Evolutionary conservation across 306 rosid species (phyloP).

Genomic region (Casuarina glauca): DNA sequence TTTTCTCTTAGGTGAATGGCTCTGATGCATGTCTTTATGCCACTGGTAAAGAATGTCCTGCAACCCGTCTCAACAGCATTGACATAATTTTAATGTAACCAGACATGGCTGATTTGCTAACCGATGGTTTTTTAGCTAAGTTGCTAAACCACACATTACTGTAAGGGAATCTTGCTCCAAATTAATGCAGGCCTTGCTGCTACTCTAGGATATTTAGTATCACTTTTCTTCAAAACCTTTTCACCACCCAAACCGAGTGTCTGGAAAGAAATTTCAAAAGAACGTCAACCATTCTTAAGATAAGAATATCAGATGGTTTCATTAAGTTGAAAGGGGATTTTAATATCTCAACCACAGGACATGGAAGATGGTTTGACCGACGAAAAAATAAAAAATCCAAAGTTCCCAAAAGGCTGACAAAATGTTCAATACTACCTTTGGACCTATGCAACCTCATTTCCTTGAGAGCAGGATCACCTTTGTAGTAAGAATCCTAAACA

Average conservation of each 20-base stretch:
- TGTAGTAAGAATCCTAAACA: conserved; percentile 41
- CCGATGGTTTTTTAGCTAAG: too few species aligned
- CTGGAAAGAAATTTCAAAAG: neutral
- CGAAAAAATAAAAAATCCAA: neutral
- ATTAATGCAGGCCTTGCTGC: neutral
- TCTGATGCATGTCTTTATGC: neutral
- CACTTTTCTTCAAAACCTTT: neutral
- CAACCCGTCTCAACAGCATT: neutral
- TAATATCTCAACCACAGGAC: conserved; percentile 13
- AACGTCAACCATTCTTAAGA: conserved; percentile 1
- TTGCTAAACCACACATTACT: neutral
- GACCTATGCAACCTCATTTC: conserved; percentile 40
- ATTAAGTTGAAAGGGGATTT: conserved; percentile 8
- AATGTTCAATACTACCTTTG: conserved; percentile 14
- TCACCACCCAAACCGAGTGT: neutral
- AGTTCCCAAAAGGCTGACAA: conserved; percentile 9
- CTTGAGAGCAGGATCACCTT: conserved; percentile 28
- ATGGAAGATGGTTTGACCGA: neutral
- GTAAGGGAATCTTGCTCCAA: conserved; percentile 1
- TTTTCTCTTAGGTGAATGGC: neutral
- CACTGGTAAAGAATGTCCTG: neutral
- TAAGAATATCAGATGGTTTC: neutral
- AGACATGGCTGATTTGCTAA: neutral
- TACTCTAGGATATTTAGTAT: neutral
- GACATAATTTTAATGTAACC: neutral